Percentiles rank a stretch among this genome's conserved stretches.
Evolutionary conservation across 495 filamentous ascomycete species (phyloP).

Genomic region (Patellaria atrata): DNA sequence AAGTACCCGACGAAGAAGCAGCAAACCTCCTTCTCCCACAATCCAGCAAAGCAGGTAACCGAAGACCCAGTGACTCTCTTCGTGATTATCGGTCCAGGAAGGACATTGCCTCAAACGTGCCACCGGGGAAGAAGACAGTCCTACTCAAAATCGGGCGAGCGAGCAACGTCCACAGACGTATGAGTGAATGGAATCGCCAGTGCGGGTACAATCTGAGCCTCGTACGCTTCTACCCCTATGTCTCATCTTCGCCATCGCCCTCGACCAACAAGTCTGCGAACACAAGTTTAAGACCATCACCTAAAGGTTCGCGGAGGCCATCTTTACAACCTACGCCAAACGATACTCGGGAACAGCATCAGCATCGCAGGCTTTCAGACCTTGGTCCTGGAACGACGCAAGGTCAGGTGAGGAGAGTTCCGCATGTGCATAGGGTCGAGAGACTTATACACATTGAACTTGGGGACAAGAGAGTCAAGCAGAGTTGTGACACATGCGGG

Average conservation of each 20-base stretch:
- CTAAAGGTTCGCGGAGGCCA: conserved; percentile 17
- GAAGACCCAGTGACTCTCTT: conserved; percentile 53
- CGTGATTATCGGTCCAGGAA: conserved; percentile 32
- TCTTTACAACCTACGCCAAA: conserved; percentile 8
- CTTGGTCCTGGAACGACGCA: conserved; percentile 14
- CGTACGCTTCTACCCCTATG: conserved; percentile 83
- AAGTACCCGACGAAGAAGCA: conserved; percentile 41
- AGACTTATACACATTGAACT: conserved; percentile 84
- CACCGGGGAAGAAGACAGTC: conserved; percentile 36
- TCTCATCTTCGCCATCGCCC: conserved; percentile 37
- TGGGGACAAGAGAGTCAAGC: conserved; percentile 47
- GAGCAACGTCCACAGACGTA: conserved; percentile 73
- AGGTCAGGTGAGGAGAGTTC: conserved; percentile 43
- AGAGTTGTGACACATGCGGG: conserved; percentile 63
- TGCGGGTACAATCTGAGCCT: conserved; percentile 78
- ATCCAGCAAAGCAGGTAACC: conserved; percentile 27
- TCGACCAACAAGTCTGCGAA: conserved; percentile 18
- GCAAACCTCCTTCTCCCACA: conserved; percentile 40
- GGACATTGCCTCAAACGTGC: not conserved
- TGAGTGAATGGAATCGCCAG: conserved; percentile 87
- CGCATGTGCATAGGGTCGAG: conserved; percentile 80
- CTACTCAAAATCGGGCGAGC: conserved; percentile 88
- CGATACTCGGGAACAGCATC: too few species aligned
- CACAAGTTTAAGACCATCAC: conserved; percentile 17
- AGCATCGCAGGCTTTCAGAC: conserved; percentile 12